A percentile compares a stretch with the other conserved stretches of the same genome.
Conservation (phyloP, 768 basidiomycete genomes). For the Lenzites betulinus region DNA sequence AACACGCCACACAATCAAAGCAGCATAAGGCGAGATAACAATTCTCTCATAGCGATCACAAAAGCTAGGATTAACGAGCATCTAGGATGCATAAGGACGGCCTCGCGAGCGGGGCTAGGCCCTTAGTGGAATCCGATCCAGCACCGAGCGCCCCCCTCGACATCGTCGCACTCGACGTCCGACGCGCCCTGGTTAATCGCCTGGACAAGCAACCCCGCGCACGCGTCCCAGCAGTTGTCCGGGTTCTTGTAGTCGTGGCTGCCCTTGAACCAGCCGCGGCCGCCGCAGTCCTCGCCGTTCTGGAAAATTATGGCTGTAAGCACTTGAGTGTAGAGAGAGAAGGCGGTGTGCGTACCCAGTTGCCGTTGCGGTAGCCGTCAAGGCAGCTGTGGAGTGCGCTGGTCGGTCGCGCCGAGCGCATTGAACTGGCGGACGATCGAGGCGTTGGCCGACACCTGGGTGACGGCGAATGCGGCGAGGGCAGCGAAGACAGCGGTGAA, state of each 20-base stretch:
- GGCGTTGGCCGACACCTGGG: constrained; percentile 2
- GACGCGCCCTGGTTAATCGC: background rate
- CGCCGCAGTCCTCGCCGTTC: constrained; percentile 2
- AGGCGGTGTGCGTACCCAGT: background rate
- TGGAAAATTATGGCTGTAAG: background rate
- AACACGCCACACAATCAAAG: too few relatives aligned
- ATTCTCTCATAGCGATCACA: too few relatives aligned
- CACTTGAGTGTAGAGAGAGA: background rate
- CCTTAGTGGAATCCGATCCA: constrained; percentile 1
- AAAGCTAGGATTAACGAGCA: too few relatives aligned
- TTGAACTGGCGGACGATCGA: constrained; percentile 1
- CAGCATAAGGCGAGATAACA: too few relatives aligned
- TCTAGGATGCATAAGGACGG: too few relatives aligned
- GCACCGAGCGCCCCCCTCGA: background rate
- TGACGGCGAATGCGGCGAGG: background rate
- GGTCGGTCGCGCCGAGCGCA: constrained; percentile 2
- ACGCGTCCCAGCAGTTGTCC: constrained; percentile 1
- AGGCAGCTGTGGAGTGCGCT: constrained; percentile 1
- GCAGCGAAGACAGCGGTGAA: background rate
- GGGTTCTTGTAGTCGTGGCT: constrained; percentile 1
- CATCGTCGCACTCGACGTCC: constrained; percentile 3
- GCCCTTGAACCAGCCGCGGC: constrained; percentile 6
- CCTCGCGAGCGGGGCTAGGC: too few relatives aligned
- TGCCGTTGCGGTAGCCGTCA: background rate
- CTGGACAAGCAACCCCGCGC: background rate